These are phyloP conservation scores for Fusarium vanettenii DNA, from an alignment of 2,329 filamentous ascomycete species.

Conservation along the genomic window DNA sequence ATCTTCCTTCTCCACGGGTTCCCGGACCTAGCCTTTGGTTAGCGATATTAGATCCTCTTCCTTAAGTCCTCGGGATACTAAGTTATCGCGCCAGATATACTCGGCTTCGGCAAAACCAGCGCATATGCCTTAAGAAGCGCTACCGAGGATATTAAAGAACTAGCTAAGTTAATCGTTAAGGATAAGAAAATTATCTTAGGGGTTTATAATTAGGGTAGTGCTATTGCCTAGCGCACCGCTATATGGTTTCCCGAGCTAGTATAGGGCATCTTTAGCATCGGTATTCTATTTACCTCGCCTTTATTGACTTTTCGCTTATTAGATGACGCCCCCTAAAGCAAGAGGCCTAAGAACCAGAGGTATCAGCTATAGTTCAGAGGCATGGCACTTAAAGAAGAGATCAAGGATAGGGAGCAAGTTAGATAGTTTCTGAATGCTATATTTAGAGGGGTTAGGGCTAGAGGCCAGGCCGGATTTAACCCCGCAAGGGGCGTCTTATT, in stretches of 20 bases:
- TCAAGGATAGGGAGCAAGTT: no score
- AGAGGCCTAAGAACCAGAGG: no score
- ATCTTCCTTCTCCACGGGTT: slow-evolving; percentile 74
- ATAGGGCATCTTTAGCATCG: slow-evolving; percentile 76
- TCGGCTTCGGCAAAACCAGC: slow-evolving; percentile 83
- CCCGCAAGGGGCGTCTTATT: no score
- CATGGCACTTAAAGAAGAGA: no score
- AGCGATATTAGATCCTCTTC: slow-evolving; percentile 84
- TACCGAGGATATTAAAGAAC: slow-evolving; percentile 75
- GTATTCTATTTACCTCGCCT: slow-evolving; percentile 75
- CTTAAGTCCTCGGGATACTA: slow-evolving; percentile 76
- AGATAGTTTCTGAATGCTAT: no score
- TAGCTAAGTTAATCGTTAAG: slow-evolving; percentile 64
- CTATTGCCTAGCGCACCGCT: slow-evolving; percentile 75
- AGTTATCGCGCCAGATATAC: slow-evolving; percentile 82
- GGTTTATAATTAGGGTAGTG: slow-evolving; percentile 87
- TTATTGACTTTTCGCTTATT: slow-evolving; percentile 45
- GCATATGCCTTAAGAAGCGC: slow-evolving; percentile 66
- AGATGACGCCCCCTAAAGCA: background rate
- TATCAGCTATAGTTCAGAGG: no score
- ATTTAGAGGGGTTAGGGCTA: no score
- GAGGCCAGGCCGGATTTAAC: no score
- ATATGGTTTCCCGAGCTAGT: slow-evolving; percentile 76
- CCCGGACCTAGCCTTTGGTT: slow-evolving; percentile 81
- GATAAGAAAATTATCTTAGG: slow-evolving; percentile 73